A percentile compares a stretch with the other conserved stretches of the same genome.
Conservation (phyloP, 2,329 filamentous ascomycete genomes). For the Trematosphaeria pertusa region DNA sequence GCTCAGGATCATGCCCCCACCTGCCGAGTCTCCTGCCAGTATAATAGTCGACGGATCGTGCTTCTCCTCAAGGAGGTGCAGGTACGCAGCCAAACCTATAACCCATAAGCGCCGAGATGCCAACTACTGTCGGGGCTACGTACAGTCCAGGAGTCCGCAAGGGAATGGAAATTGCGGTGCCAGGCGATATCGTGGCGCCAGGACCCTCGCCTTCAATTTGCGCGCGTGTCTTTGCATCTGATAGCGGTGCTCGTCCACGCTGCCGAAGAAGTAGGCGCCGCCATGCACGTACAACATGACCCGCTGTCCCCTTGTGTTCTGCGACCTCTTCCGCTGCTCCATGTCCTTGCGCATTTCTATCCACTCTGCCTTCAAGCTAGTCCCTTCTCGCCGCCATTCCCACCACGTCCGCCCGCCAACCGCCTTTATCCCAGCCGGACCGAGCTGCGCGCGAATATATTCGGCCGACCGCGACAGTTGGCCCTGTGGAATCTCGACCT, state of each 20-base stretch:
- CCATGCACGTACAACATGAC: constrained; percentile 96
- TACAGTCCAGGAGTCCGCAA: constrained; percentile 86
- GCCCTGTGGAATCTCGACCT: constrained; percentile 69
- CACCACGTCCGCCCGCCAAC: constrained; percentile 82
- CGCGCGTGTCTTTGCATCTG: constrained; percentile 95
- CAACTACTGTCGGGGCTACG: constrained; percentile 6
- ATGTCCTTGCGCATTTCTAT: constrained; percentile 92
- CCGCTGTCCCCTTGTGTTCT: constrained; percentile 66
- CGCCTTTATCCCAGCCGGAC: constrained; percentile 73
- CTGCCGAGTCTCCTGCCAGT: constrained; percentile 90
- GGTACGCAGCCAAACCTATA: constrained; percentile 73
- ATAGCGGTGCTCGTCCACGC: constrained; percentile 96
- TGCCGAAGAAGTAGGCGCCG: constrained; percentile 94
- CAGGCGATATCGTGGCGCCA: constrained; percentile 85
- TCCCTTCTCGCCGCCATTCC: constrained; percentile 72
- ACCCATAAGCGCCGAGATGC: constrained; percentile 9
- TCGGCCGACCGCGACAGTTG: constrained; percentile 70
- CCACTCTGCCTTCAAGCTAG: constrained; percentile 83
- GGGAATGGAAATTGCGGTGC: constrained; percentile 96
- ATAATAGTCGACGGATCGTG: constrained; percentile 84
- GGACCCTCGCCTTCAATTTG: constrained; percentile 87
- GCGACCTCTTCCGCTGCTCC: constrained; percentile 69
- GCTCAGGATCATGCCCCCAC: constrained; percentile 84
- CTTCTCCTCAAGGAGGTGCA: constrained; percentile 74
- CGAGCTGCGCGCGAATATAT: constrained; percentile 75